Evolutionary conservation across 805 yeast genomes (phyloP).

Genomic region (Ogataea pini): DNA sequence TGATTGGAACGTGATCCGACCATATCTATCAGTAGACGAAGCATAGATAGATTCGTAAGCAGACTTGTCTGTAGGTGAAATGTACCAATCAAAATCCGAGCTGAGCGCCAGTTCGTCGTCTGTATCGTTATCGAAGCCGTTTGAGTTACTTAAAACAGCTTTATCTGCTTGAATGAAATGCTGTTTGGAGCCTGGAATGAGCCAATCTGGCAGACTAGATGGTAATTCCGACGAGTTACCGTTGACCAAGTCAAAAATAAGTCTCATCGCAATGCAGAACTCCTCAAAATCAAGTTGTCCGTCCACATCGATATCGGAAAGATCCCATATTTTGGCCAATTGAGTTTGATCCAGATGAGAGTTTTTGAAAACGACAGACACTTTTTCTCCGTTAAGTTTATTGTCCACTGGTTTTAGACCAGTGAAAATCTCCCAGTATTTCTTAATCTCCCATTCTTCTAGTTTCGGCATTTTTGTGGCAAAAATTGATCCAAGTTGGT

Average conservation of each 20-base stretch:
- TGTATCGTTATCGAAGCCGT: slow-evolving; percentile 45
- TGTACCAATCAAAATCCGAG: slow-evolving; percentile 92
- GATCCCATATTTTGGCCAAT: slow-evolving; percentile 83
- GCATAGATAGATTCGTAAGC: slow-evolving; percentile 79
- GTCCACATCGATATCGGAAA: slow-evolving; percentile 91
- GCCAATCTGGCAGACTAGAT: slow-evolving; percentile 79
- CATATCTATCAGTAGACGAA: slow-evolving; percentile 72
- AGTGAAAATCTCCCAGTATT: slow-evolving; percentile 96
- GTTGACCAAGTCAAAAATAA: slow-evolving; percentile 88
- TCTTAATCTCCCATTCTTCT: slow-evolving; percentile 94
- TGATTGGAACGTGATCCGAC: slow-evolving; percentile 75
- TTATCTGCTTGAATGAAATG: slow-evolving; percentile 83
- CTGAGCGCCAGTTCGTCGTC: slow-evolving; percentile 64
- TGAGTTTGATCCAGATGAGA: slow-evolving; percentile 79
- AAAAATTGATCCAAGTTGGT: background rate
- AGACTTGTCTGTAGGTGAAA: slow-evolving; percentile 80
- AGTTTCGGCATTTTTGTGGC: slow-evolving; percentile 52
- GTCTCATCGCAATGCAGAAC: slow-evolving; percentile 95
- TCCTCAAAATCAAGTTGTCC: slow-evolving; percentile 94
- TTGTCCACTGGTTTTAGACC: slow-evolving; percentile 83
- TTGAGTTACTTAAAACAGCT: slow-evolving; percentile 47
- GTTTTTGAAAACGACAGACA: slow-evolving; percentile 83
- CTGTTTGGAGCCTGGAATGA: slow-evolving; percentile 85
- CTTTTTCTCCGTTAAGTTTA: slow-evolving; percentile 80
- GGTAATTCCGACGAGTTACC: slow-evolving; percentile 64